Evolutionary conservation across 192 early-diverging fungal genomes (phyloP).

Genomic region (Coemansia sp.): DNA sequence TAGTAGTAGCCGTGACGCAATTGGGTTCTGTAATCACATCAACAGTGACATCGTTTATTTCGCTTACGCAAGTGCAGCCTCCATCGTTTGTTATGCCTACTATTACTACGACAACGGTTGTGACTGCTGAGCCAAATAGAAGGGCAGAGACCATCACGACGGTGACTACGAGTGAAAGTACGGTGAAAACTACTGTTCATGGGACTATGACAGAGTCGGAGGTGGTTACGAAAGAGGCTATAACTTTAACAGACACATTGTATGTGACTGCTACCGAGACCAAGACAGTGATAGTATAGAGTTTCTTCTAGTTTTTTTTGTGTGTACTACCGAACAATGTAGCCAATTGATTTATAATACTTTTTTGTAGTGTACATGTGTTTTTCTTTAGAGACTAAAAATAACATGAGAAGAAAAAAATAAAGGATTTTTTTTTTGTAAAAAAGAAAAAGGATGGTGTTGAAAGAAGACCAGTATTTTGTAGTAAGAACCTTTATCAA

Average conservation of each 20-base stretch:
- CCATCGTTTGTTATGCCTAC: not conserved
- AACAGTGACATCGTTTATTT: constrained; percentile 2
- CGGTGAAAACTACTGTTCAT: not conserved
- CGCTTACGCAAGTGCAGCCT: not conserved
- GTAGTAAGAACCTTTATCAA: not conserved
- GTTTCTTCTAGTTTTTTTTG: not conserved
- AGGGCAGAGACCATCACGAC: not conserved
- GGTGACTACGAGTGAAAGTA: not conserved
- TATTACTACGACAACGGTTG: not conserved
- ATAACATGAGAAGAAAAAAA: not conserved
- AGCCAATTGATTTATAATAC: not conserved
- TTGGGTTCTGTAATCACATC: not conserved
- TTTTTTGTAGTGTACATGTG: not conserved
- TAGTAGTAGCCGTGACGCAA: not conserved
- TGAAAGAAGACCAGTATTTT: not conserved
- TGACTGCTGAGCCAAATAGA: constrained; percentile 5
- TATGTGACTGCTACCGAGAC: constrained; percentile 2
- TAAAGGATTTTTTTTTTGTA: not conserved
- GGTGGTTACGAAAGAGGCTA: not conserved
- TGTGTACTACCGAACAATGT: not conserved
- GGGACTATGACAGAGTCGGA: not conserved
- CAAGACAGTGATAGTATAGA: constrained; percentile 3
- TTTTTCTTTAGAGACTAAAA: not conserved
- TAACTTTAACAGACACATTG: constrained; percentile 8
- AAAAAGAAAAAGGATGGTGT: not conserved